Base-by-base conservation (phyloP, 768 basidiomycete species). In the Gymnopilus junonius region DNA sequence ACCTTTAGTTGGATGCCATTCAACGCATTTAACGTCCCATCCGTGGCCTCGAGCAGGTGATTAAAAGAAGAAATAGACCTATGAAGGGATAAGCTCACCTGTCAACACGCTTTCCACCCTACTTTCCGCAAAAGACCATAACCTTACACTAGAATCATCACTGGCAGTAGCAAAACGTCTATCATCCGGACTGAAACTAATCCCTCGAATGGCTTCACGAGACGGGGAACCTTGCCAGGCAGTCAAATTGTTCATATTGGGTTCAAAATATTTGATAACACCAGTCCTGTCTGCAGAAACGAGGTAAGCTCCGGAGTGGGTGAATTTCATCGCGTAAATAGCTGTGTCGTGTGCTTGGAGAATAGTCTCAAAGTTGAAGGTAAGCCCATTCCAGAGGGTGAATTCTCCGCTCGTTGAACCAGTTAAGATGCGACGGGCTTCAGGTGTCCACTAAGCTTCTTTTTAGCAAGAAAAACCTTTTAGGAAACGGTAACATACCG, bases 321-420 rank as follows among this genome's bases (percentile, higher is more conserved):
- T 94, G 77, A 96, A 99, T 15, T 85, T 79, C 74, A 98, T 86
- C 0, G 94, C 85, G 39, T 96, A 94, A 60, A 99, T 93, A 39
- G 95, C 92, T 1, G 91, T 90, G 72, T 99, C 97, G 76, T 99
- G 97, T 1, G 96, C 97, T 78, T 98, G 97, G n/a, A 99, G 86
- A 68, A 99, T 98, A 0, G 97, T 97, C 76, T 99, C 97, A 72
- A 99, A 99, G 79, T 99, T 99, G 87, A 99, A 99, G 0, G 97
- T 98, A 23, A 97, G 83, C 27, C 97, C 97, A 68, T 99, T 99
- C 97, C 97, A 99, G 6, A 99, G 85, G 1, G 97, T 99, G 77
- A 99, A 98, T 78, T 99, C 97, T 48, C 97, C 97, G 65, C 92
- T 94, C 21, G 95, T 95, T 11, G 95, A 96, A 17, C 97, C 97